Percentiles rank a stretch among this genome's conserved stretches.
Conservation (phyloP, 1,284 basidiomycete genomes). For the Ustilago shanxiensis region DNA sequence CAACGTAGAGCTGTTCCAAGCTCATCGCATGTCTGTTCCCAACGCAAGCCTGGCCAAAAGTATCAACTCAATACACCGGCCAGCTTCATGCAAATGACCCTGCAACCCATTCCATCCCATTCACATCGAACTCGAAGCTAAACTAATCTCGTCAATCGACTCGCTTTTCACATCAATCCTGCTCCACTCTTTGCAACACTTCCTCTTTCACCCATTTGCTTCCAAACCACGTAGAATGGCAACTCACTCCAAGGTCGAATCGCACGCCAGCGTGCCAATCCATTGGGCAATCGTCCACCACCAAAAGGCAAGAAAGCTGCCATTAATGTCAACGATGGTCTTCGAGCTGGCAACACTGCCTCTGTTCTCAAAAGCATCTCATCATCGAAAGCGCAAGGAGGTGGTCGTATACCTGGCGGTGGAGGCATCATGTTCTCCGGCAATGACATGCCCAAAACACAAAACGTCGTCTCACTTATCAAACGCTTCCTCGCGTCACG, state of each 20-base stretch:
- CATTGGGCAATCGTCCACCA: slow-evolving; percentile 45
- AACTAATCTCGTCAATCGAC: not conserved
- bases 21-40: not conserved
- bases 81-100: not conserved
- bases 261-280: slow-evolving; percentile 46
- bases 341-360: slow-evolving; percentile 44
- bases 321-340: slow-evolving; percentile 51
- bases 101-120: not conserved
- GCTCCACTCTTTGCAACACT: not conserved
- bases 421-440: slow-evolving; percentile 45
- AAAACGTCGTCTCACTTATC: slow-evolving; percentile 53
- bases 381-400: slow-evolving; percentile 47
- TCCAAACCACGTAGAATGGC: slow-evolving; percentile 16
- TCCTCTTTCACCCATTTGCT: not conserved
- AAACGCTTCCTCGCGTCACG: slow-evolving; percentile 59
- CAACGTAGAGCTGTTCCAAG: not conserved
- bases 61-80: not conserved
- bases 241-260: slow-evolving; percentile 36
- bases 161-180: not conserved
- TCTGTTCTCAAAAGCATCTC: slow-evolving; percentile 46
- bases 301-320: slow-evolving; percentile 34
- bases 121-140: slow-evolving; percentile 6
- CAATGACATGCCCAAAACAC: slow-evolving; percentile 47
- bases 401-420: slow-evolving; percentile 51
- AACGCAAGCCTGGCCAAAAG: not conserved